phyloP scores from a whole-genome alignment of 805 yeast genomes.

The Lachancea sp. region DNA sequence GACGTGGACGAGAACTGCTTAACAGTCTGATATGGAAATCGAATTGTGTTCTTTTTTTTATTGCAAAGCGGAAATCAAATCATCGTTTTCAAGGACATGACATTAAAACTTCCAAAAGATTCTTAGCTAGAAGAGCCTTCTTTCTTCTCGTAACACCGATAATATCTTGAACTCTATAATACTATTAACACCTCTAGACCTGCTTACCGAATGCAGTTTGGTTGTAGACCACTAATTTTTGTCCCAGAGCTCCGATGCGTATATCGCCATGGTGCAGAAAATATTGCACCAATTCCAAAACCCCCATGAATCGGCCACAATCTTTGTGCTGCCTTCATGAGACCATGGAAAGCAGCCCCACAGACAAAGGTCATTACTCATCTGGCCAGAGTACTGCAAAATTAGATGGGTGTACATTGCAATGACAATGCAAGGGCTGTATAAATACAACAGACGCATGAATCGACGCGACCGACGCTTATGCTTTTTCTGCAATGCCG shows the following conservation, averaged over 20 bases:
- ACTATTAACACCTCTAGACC: constrained; percentile 2
- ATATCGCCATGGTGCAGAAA: constrained; percentile 69
- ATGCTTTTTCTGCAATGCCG: constrained; percentile 48
- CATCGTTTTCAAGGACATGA: neutral
- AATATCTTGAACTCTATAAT: neutral
- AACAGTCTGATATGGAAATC: constrained; percentile 17
- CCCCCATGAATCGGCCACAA: constrained; percentile 68
- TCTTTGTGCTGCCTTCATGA: constrained; percentile 11
- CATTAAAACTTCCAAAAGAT: constrained; percentile 1
- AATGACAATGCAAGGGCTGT: constrained; percentile 88
- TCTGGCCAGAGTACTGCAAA: constrained; percentile 78
- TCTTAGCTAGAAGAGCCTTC: neutral
- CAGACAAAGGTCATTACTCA: constrained; percentile 53
- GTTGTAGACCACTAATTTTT: constrained; percentile 16
- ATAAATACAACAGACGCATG: constrained; percentile 66
- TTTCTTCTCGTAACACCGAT: neutral
- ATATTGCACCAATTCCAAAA: constrained; percentile 97
- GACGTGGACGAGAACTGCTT: constrained; percentile 69
- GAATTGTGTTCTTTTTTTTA: neutral
- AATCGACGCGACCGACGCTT: constrained; percentile 27
- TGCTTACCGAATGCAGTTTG: neutral
- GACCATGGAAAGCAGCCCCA: constrained; percentile 41
- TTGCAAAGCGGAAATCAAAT: neutral
- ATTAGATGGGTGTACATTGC: constrained; percentile 93
- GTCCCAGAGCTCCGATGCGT: constrained; percentile 64